Evolutionary conservation across 345 rosid species (phyloP), one percentile per base, ranked within the genome.

Genomic region (Pistacia atlantica): DNA sequence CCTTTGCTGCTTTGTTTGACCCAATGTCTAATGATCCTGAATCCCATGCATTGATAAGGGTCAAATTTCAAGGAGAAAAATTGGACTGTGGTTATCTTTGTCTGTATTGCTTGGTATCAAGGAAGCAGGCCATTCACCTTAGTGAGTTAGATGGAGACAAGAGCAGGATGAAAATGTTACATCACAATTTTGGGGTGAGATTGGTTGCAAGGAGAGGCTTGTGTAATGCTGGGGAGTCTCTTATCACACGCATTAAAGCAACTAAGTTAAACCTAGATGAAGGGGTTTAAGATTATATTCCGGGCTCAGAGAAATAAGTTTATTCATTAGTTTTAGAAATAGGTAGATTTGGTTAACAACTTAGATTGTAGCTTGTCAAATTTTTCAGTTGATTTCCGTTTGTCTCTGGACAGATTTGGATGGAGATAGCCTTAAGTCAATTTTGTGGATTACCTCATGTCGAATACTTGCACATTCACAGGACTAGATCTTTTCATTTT

Each of bases 1-100:
- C 77, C 60, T 88, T 89, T 84, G 85, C 89, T 14, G 80, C 82
- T 57, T 80, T 92, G 86, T 92, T 88, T 63, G 84, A 87, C 79
- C 91, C 93, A 3, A 77, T 71, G 16, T 89, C 92, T 0, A 75
- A 83, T 75, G 91, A 89, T 64, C 79, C 57, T 0, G 92, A 84
- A 45, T 87, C 89, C 10, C 48, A 73, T 61, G 84, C 89, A 65
- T 78, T 92, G 78, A 38, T 92, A 76, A 87, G 88, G 77, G 88
- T 86, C 57, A 78, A 82, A 62, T 81, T 83, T 38, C 73, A 72
- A 54, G 84, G 71, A 49, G 84, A 77, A 52, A 82, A 82, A 35
- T 73, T 58, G 20, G 85, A 83, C 28, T 69, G 81, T 20, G 48
- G 58, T 20, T 14, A 48, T 69, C 49, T 84, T 12, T 86, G 84